Conservation (phyloP, 1,284 basidiomycete genomes). For the Coriolopsis trogii region DNA sequence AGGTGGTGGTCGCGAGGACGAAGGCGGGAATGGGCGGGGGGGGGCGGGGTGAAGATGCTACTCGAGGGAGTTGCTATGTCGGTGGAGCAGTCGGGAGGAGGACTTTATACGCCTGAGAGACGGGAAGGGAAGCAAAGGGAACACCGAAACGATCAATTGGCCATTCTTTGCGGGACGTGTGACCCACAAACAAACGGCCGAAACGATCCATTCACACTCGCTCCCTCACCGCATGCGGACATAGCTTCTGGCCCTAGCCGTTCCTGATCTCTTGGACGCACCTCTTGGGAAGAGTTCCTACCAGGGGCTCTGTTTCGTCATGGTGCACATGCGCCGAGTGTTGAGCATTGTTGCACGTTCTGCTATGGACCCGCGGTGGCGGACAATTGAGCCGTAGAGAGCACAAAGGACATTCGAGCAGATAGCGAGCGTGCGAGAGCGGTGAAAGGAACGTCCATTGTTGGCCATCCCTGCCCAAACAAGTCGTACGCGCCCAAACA, state of each 20-base stretch:
- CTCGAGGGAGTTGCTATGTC: constrained; percentile 27
- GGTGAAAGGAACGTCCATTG: constrained; percentile 30
- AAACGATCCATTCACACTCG: constrained; percentile 6
- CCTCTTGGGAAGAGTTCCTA: background rate
- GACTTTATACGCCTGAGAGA: constrained; percentile 17
- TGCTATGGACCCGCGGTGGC: background rate
- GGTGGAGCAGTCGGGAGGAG: constrained; percentile 1
- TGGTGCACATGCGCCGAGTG: background rate
- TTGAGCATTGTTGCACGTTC: background rate
- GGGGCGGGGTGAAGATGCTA: background rate
- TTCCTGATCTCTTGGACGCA: constrained; percentile 17
- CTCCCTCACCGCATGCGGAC: constrained; percentile 11
- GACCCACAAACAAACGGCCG: constrained; percentile 21
- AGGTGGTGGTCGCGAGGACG: constrained; percentile 22
- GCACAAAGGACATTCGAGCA: constrained; percentile 17
- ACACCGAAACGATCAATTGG: constrained; percentile 13
- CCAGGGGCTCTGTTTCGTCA: background rate
- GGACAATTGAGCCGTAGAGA: constrained; percentile 20
- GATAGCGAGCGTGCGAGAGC: constrained; percentile 5
- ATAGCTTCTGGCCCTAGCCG: constrained; percentile 17
- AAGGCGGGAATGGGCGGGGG: constrained; percentile 14
- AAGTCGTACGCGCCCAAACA: constrained; percentile 17
- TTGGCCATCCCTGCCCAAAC: constrained; percentile 14
- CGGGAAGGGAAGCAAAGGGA: background rate
- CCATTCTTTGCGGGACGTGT: constrained; percentile 13